Percentiles rank a stretch among this genome's conserved stretches.
phyloP scores from a whole-genome alignment of 2,329 filamentous ascomycete genomes.

The Tolypocladium cylindrosporum region DNA sequence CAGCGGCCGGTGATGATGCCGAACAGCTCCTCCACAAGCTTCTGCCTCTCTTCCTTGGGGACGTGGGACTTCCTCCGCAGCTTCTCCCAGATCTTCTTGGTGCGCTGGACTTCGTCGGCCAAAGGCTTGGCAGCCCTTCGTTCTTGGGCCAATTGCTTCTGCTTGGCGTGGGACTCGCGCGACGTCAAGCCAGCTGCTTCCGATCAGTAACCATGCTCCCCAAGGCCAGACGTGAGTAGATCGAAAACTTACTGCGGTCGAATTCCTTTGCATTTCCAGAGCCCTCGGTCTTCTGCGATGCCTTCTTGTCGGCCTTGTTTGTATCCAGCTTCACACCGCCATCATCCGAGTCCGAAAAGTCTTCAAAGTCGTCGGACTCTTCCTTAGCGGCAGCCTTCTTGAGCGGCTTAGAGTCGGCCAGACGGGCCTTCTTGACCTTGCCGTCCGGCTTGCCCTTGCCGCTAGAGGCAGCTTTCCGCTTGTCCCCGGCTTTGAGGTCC shows the following conservation, averaged over 20 bases:
- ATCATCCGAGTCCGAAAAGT: slow-evolving; percentile 41
- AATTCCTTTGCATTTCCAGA: slow-evolving; percentile 25
- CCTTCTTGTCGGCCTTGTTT: slow-evolving; percentile 23
- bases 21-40: slow-evolving; percentile 83
- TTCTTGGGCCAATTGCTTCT: slow-evolving; percentile 79
- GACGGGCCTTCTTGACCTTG: slow-evolving; percentile 41
- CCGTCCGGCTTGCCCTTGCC: slow-evolving; percentile 32
- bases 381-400: slow-evolving; percentile 30
- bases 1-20: slow-evolving; percentile 83
- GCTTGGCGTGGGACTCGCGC: slow-evolving; percentile 84
- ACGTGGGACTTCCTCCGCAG: slow-evolving; percentile 90
- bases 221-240: neutral
- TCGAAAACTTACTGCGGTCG: slow-evolving; percentile 28
- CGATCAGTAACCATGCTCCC: neutral
- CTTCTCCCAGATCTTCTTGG: slow-evolving; percentile 96
- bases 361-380: slow-evolving; percentile 28
- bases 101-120: slow-evolving; percentile 76
- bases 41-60: slow-evolving; percentile 75
- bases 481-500: slow-evolving; percentile 35
- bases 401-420: slow-evolving; percentile 22
- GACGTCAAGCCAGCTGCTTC: slow-evolving; percentile 35
- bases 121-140: slow-evolving; percentile 90
- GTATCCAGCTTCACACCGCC: slow-evolving; percentile 39
- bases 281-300: slow-evolving; percentile 18
- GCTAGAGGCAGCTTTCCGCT: slow-evolving; percentile 43